These are phyloP conservation scores for Prunus davidiana DNA, from an alignment of 306 rosid species.

Conservation along the genomic window DNA sequence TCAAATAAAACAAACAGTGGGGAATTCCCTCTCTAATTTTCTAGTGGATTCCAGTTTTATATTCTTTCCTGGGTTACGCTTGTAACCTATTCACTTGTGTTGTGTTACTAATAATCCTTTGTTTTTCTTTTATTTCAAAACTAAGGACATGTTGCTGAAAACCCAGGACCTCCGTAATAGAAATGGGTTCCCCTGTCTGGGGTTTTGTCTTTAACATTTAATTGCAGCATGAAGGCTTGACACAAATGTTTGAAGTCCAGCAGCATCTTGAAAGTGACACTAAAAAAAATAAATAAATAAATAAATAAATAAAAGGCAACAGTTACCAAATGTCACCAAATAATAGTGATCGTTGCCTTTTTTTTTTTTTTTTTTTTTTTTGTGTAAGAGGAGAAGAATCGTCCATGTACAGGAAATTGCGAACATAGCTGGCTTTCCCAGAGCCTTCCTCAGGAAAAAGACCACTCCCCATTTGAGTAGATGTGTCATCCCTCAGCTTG, in stretches of 20 bases:
- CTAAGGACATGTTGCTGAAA: conserved; percentile 7
- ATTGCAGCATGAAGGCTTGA: conserved; percentile 22
- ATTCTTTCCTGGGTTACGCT: no score
- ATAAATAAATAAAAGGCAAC: no score
- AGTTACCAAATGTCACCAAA: no score
- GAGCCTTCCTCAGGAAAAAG: conserved; percentile 19
- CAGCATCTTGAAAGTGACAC: not conserved
- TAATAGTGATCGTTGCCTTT: no score
- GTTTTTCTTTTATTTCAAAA: no score
- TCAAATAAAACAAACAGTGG: no score
- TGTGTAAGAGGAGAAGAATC: not conserved
- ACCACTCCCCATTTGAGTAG: conserved; percentile 37
- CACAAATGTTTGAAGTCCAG: not conserved
- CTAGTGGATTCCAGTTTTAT: no score
- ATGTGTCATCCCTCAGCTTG: not conserved
- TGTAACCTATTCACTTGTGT: no score
- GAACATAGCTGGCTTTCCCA: conserved; percentile 16
- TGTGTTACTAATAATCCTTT: no score
- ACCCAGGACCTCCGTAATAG: conserved; percentile 21
- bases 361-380: no score
- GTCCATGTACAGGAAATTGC: conserved; percentile 8
- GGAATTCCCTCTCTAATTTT: no score
- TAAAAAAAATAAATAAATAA: no score
- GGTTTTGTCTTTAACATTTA: not conserved
- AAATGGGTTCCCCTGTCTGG: not conserved